Base-by-base conservation (phyloP, 2,329 filamentous ascomycete genomes). In the Fusarium pseudocircinatum region DNA sequence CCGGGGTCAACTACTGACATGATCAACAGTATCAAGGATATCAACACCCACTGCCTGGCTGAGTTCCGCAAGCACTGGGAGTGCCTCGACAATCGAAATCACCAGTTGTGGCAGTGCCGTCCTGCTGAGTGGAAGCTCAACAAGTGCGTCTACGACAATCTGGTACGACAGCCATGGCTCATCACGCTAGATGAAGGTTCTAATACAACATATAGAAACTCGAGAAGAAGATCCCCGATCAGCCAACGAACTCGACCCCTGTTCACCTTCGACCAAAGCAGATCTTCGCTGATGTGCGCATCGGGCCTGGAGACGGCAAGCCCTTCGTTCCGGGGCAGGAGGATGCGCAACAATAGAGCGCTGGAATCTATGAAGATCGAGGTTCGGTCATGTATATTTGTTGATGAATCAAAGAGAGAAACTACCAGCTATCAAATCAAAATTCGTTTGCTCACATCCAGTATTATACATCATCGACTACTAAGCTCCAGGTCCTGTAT, bases 1-100 rank as follows among this genome's bases (percentile, higher is more conserved):
- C 20, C 40, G 34, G 49, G 49, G 53, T 46, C 56, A 40, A 40
- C 39, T 44, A 44, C 75, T 78, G 62, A 78, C 71, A 60, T 32
- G 40, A 49, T 58, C 58, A 74, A 73, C 62, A 97, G 95, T 67
- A 89, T 99, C 82, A 93, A 96, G 80, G 96, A 99, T 82, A 92
- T 99, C 86, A 98, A 98, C 88, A 96, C 94, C 83, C 91, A 94
- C 87, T 99, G 96, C 85, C 87, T 99, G 63, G 88, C 92, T 72
- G 90, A 97, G 84, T 99, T 99, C 88, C 92, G 94, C 78, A 89
- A 90, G 80, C 96, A 99, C 86, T 99, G 95, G 95, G 88, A 94
- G 79, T 99, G 96, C 81, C 89, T 99, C 66, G 96, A 99, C 81
- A 92, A 97, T 86, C 95, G 97, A 87, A 99, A 99, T 87, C 96